These are phyloP conservation scores for Ustilago cynodontis DNA, from an alignment of 1,284 basidiomycete genomes.

Conservation along the genomic window DNA sequence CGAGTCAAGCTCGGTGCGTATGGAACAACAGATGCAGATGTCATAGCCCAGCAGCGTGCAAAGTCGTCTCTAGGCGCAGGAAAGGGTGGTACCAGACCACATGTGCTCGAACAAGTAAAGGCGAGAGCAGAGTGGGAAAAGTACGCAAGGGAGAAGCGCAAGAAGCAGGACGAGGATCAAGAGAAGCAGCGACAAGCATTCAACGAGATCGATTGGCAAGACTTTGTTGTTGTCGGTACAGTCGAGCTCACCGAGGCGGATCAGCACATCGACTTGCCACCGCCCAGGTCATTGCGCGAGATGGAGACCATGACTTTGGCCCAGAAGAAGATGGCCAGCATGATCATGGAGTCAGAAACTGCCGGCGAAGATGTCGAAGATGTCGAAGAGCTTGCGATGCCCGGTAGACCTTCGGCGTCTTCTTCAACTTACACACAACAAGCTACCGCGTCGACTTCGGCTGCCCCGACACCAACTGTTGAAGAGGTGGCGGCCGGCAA, in stretches of 20 bases:
- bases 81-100: slow-evolving; percentile 74
- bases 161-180: slow-evolving; percentile 86
- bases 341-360: slow-evolving; percentile 90
- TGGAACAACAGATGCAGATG: slow-evolving; percentile 29
- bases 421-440: background rate
- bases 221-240: slow-evolving; percentile 97
- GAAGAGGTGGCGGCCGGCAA: slow-evolving; percentile 26
- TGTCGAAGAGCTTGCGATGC: slow-evolving; percentile 73
- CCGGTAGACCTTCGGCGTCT: slow-evolving; percentile 15
- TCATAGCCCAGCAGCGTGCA: slow-evolving; percentile 21
- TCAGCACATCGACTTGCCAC: slow-evolving; percentile 83
- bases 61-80: slow-evolving; percentile 38
- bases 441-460: slow-evolving; percentile 3
- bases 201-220: slow-evolving; percentile 99
- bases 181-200: slow-evolving; percentile 74
- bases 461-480: slow-evolving; percentile 1
- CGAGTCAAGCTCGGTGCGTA: slow-evolving; percentile 73
- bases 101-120: slow-evolving; percentile 79
- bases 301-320: slow-evolving; percentile 96
- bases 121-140: slow-evolving; percentile 90
- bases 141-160: slow-evolving; percentile 83
- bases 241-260: slow-evolving; percentile 97
- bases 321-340: slow-evolving; percentile 97
- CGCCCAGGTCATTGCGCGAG: slow-evolving; percentile 93
- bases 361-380: slow-evolving; percentile 78